A percentile compares a stretch with the other conserved stretches of the same genome.
phyloP scores from a whole-genome alignment of 1,284 basidiomycete genomes.

The Sanghuangporus weigelae region DNA sequence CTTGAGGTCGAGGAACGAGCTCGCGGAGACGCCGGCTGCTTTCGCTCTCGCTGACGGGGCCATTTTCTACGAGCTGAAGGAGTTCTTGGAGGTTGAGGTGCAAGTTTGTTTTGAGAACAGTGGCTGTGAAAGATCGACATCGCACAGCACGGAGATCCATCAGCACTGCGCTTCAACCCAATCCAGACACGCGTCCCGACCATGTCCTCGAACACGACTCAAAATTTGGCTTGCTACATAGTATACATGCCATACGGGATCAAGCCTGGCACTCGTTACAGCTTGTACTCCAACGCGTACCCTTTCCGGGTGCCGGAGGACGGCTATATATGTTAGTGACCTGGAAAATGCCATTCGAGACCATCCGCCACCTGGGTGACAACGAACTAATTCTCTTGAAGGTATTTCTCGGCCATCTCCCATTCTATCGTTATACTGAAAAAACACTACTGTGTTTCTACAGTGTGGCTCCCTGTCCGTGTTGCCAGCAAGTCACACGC shows the following conservation, averaged over 20 bases:
- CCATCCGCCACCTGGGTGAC: not conserved
- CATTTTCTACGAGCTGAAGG: not conserved
- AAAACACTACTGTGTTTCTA: not conserved
- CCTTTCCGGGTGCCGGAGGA: not conserved
- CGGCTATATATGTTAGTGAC: not conserved
- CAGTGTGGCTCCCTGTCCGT: not conserved
- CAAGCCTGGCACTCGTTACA: not conserved
- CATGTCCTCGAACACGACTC: not conserved
- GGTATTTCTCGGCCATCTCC: not conserved
- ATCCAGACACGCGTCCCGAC: not conserved
- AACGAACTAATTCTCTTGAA: not conserved
- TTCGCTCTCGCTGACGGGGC: conserved; percentile 42
- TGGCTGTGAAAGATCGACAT: not conserved
- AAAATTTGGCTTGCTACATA: not conserved
- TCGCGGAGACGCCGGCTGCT: conserved; percentile 62
- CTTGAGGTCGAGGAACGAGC: conserved; percentile 73
- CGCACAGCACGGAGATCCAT: not conserved
- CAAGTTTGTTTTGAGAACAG: not conserved
- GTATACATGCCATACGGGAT: not conserved
- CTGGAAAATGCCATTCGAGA: not conserved
- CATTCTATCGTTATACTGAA: not conserved
- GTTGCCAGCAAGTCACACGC: not conserved
- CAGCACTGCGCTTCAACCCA: not conserved
- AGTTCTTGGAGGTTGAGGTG: not conserved
- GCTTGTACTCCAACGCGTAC: no score